Conservation (phyloP, 208 protist genomes). For the Balamuthia mandrillaris region DNA sequence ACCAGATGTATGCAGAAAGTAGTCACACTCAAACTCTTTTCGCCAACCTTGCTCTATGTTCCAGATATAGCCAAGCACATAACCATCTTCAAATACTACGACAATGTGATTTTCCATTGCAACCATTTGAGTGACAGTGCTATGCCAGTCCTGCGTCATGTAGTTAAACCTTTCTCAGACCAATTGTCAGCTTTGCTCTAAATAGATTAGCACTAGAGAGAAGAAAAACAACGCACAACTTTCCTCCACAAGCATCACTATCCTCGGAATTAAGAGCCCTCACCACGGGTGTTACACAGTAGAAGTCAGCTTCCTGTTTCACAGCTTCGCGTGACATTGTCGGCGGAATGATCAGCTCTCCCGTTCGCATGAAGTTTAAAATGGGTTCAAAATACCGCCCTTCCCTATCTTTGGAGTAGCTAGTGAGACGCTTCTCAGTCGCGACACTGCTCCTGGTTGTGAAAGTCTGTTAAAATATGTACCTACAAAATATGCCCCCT, state of each 20-base stretch:
- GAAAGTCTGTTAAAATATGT: too few relatives aligned
- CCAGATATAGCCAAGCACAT: too few relatives aligned
- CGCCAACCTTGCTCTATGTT: too few relatives aligned
- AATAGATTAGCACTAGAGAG: background rate
- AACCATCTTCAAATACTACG: background rate
- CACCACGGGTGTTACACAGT: background rate
- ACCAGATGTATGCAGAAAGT: too few relatives aligned
- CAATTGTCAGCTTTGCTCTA: too few relatives aligned
- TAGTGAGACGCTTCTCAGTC: background rate
- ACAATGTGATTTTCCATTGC: background rate
- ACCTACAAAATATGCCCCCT: background rate
- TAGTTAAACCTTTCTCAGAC: too few relatives aligned
- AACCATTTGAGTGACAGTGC: background rate
- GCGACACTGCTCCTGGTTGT: too few relatives aligned
- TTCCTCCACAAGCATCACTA: background rate
- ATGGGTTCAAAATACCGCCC: slow-evolving; percentile 1
- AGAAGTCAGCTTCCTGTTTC: background rate
- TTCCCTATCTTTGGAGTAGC: background rate
- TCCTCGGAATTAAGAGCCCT: background rate
- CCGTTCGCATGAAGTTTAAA: background rate
- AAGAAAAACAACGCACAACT: background rate
- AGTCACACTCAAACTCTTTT: too few relatives aligned
- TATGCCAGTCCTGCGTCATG: too few relatives aligned
- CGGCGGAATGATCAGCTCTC: background rate
- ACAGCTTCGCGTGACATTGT: background rate